Percentiles rank a stretch among this genome's conserved stretches.
Evolutionary conservation across 2,329 filamentous ascomycete genomes (phyloP).

Genomic region (Talaromyces albobiverticillius): DNA sequence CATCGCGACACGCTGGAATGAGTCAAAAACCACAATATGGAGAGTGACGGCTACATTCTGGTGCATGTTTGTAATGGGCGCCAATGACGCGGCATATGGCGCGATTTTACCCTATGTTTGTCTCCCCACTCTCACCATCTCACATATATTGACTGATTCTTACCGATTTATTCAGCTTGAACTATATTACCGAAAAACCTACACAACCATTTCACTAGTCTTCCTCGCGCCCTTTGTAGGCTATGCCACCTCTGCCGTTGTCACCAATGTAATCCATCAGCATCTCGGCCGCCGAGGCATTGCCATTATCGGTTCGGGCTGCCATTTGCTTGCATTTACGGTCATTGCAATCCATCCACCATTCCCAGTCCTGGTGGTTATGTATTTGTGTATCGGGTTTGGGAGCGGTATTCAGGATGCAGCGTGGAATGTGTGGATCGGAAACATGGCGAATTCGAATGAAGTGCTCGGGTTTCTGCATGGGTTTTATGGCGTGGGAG

Average conservation of each 20-base stretch:
- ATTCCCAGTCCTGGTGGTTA: constrained; percentile 63
- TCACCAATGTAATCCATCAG: constrained; percentile 43
- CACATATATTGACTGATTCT: constrained; percentile 18
- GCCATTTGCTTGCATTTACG: constrained; percentile 35
- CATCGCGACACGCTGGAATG: constrained; percentile 41
- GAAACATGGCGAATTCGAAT: constrained; percentile 70
- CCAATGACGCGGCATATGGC: constrained; percentile 54
- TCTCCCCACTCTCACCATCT: no score
- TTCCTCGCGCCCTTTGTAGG: constrained; percentile 49
- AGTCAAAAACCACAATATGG: constrained; percentile 48
- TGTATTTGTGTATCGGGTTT: constrained; percentile 66
- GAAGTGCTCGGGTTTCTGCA: constrained; percentile 70
- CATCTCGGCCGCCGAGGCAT: constrained; percentile 66
- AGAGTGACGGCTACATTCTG: constrained; percentile 55
- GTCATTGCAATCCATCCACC: constrained; percentile 63
- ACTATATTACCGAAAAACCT: constrained; percentile 44
- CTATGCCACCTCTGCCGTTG: constrained; percentile 44
- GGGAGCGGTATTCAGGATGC: constrained; percentile 64
- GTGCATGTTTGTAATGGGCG: constrained; percentile 57
- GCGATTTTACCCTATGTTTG: constrained; percentile 53
- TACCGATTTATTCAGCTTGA: constrained; percentile 37
- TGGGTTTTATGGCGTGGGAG: constrained; percentile 67
- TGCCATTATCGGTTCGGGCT: constrained; percentile 57
- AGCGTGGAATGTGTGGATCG: constrained; percentile 60
- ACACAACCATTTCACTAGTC: constrained; percentile 47